phyloP scores from a whole-genome alignment of 148 eudicot species.

The Chenopodium berlandieri region DNA sequence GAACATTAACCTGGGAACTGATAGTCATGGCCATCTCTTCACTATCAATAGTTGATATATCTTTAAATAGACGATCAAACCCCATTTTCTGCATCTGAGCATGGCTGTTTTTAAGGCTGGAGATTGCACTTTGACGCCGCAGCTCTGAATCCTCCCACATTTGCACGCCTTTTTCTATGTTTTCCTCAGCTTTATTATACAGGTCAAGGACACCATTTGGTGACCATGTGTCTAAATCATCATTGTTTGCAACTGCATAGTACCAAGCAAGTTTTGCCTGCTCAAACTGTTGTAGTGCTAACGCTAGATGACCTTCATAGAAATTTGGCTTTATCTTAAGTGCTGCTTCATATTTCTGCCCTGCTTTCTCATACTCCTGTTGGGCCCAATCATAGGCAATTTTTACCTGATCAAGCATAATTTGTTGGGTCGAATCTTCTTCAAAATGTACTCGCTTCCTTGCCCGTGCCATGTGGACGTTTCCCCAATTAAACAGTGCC shows the following conservation, averaged over 20 bases:
- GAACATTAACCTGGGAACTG: slow-evolving; percentile 67
- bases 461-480: slow-evolving; percentile 91
- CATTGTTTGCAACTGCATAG: slow-evolving; percentile 53
- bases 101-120: slow-evolving; percentile 36
- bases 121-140: slow-evolving; percentile 32
- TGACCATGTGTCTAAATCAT: slow-evolving; percentile 69
- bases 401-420: slow-evolving; percentile 45
- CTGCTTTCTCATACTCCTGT: slow-evolving; percentile 63
- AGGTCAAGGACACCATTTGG: slow-evolving; percentile 59
- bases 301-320: slow-evolving; percentile 73
- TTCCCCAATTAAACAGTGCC: slow-evolving; percentile 94
- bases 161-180: slow-evolving; percentile 79
- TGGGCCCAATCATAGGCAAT: slow-evolving; percentile 80
- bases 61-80: slow-evolving; percentile 42
- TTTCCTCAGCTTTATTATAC: slow-evolving; percentile 79
- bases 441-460: slow-evolving; percentile 55
- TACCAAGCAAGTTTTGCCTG: slow-evolving; percentile 92
- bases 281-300: slow-evolving; percentile 88
- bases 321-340: slow-evolving; percentile 76
- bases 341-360: slow-evolving; percentile 77
- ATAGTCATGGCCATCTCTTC: slow-evolving; percentile 55
- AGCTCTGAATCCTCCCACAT: slow-evolving; percentile 72
- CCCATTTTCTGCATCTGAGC: slow-evolving; percentile 51
- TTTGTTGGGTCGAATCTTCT: slow-evolving; percentile 57
- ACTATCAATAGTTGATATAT: slow-evolving; percentile 48